Base-by-base conservation (phyloP, 1,284 basidiomycete genomes). In the Trichosporon ovoides region DNA sequence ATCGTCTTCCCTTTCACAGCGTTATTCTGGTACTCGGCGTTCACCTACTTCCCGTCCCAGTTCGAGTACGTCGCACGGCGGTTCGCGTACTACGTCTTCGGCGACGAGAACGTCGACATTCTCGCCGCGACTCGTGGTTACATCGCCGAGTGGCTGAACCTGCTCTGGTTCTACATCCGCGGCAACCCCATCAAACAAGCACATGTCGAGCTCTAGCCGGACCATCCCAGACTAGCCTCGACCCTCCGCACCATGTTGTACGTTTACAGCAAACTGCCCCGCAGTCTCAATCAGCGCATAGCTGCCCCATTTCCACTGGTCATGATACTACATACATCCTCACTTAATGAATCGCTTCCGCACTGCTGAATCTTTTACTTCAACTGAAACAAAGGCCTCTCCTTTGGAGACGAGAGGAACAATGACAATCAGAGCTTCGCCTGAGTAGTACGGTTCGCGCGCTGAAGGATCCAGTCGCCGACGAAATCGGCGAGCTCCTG, bases 31-130 rank as follows among this genome's bases (percentile, higher is more conserved):
- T 62, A 71, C 63, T 76, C 76, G 20, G 64, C 76, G 33, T 66
- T 72, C 61, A 73, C 65, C 56, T 77, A 77, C 66, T 70, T 73
- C 59, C 77, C 77, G 9, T 55, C 58, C 11, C 75, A 79, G 62
- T 51, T 76, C 51, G 59, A 62, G 22, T 77, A 77, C 67, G 66
- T 79, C 24, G 63, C 69, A 24, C 65, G 70, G 7, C 69, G 77
- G 35, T 74, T 73, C 63, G 66, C 73, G 33, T 79, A 78, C 67
- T 79, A 79, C 59, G 67, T 77, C 7, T 75, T 69, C 53, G 77
- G 73, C 5, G 75, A 77, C 60, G 76, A 78, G 62, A 66, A 43
- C 19, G 62, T 62, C 55, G 58, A 58, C 55, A 43, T 57, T 13
- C 13, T 59, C 18, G 57, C 57, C 3, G 34, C 11, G 7, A 11